Base-by-base conservation (phyloP, 805 yeast genomes). In the Cyberlindnera nakhonratchasimensis region DNA sequence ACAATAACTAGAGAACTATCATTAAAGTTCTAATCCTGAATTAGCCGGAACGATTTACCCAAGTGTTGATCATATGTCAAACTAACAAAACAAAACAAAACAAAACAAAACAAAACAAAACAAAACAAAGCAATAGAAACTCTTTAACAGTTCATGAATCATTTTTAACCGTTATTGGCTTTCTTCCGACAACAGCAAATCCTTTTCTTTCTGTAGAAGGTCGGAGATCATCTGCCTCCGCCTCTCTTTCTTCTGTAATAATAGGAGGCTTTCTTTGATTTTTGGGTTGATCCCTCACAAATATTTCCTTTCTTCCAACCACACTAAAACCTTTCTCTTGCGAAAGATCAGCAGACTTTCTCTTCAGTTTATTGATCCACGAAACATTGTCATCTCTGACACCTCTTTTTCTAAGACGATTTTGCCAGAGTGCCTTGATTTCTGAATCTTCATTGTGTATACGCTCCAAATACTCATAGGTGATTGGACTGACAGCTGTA, bases 371-470 rank as follows among this genome's bases (percentile, higher is more conserved):
- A 4, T 25, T 31, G 17, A 40, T 21, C 40, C 42, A 37, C 7
- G 45, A 35, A 14, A n/a, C 34, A 8, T 23, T 6, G n/a, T 26
- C 31, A 20, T 22, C 28, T 9, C 23, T 9, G 11, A 16, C 13
- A 12, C 13, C 29, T 25, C 38, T 26, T n/a, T 13, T 19, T 13
- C 24, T 29, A 6, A 31, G 16, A 18, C 50, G 36, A n/a, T 29
- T 40, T 17, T 36, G 39, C 50, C 50, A 47, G 3, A 47, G 29
- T 11, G 29, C 39, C 6, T 24, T 26, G 11, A 47, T 39, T 21
- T 47, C 50, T 9, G 40, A 37, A 35, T 47, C 50, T 13, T 40
- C 46, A 17, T 40, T 41, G 20, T 35, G 20, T 18, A 47, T 37
- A 4, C 42, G 37, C 11, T 32, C 43, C 21, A 47, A 17, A 29